These are phyloP conservation scores for Peziza echinospora DNA, from an alignment of 495 filamentous ascomycete genomes.

Conservation along the genomic window DNA sequence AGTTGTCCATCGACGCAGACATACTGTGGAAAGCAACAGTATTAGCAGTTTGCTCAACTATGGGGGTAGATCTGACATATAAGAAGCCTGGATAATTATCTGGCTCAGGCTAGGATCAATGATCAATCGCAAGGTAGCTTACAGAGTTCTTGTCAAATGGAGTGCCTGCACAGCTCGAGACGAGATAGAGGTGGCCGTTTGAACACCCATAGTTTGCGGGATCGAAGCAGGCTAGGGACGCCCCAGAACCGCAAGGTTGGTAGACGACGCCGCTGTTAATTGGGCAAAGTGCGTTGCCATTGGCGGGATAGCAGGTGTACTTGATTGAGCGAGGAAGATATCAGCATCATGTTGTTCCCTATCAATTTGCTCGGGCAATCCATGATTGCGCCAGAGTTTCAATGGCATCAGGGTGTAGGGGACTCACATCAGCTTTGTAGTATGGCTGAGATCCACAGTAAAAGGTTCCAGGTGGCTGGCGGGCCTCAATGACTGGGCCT, in stretches of 20 bases:
- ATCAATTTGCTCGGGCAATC: too few species aligned
- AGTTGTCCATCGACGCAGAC: constrained; percentile 13
- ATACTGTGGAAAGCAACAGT: constrained; percentile 11
- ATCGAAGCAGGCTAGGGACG: constrained; percentile 8
- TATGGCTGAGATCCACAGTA: constrained; percentile 11
- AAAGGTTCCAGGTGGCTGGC: neutral
- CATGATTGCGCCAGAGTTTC: too few species aligned
- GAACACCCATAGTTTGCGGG: constrained; percentile 11
- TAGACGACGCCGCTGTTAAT: constrained; percentile 9
- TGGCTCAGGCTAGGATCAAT: too few species aligned
- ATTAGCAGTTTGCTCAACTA: neutral
- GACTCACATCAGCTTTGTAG: constrained; percentile 1
- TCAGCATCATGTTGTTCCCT: neutral
- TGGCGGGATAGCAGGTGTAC: constrained; percentile 15
- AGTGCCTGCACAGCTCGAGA: constrained; percentile 9
- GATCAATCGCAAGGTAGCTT: neutral
- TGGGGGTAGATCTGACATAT: neutral
- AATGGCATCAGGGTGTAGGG: neutral
- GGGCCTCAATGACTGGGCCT: neutral
- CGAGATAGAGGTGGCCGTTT: constrained; percentile 9
- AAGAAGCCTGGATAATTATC: too few species aligned
- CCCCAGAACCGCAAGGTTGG: constrained; percentile 6
- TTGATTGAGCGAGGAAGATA: constrained; percentile 2
- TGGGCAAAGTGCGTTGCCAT: constrained; percentile 11
- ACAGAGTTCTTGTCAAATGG: constrained; percentile 15